Evolutionary conservation across 2,329 filamentous ascomycete species (phyloP), one percentile per base, ranked within the genome.

Genomic region (Xylaria arbuscula): DNA sequence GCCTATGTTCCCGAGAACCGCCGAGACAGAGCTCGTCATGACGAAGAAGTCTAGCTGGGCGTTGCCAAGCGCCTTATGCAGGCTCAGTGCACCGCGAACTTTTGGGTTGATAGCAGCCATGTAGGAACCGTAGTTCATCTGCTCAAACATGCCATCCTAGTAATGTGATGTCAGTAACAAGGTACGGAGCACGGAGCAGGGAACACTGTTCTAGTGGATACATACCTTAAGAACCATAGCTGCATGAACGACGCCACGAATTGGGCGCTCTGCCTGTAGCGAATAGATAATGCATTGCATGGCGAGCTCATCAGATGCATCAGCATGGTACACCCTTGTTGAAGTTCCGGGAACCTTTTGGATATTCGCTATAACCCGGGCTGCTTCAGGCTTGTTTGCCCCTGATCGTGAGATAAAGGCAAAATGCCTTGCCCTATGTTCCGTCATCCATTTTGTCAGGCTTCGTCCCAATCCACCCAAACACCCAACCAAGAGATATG

Each of bases 401-500:
- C 76, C 79, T 2, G 75, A 76, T 1, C 80, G 73, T 1, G 76
- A 78, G 5, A 81, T 68, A 70, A 81, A 80, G 7, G 70, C 62
- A 56, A 82, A 78, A 17, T 71, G 65, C 10, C 74, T 70, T 2
- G 79, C 78, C 2, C 80, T 80, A 4, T 51, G 60, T 19, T 72
- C 69, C 67, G 78, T 71, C 77, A 81, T 78, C 76, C 77, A 80
- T 8, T 65, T 69, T 0, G 78, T 75, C n/a, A 81, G 51, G 42
- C 76, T 78, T 9, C 78, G 72, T 1, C 80, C 79, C 1, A 82
- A 71, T 4, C 79, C 79, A 54, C 80, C 79, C 7, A 81, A 70
- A 61, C 80, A 79, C 7, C 80, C 79, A 5, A 81, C 76, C 0
- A 81, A 72, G 17, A 81, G 71, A 59, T 81, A 81, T 0, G 62